These are phyloP conservation scores for Candida sonorensis DNA, from an alignment of 805 yeast genomes.

Conservation along the genomic window DNA sequence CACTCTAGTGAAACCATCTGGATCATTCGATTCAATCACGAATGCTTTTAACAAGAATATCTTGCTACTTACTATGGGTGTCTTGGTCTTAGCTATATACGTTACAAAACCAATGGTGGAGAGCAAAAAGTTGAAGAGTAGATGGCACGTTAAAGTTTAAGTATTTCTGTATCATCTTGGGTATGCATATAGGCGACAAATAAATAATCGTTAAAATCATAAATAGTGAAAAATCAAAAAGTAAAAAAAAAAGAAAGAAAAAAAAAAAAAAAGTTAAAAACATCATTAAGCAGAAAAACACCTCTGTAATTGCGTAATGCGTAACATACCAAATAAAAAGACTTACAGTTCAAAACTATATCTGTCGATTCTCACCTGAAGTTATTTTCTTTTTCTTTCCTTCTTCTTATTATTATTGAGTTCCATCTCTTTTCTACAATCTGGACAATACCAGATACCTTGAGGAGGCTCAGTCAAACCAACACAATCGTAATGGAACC, in stretches of 20 bases:
- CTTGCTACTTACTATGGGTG: constrained; percentile 51
- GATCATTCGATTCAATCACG: constrained; percentile 72
- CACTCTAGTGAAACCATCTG: constrained; percentile 72
- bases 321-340: neutral
- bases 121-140: constrained; percentile 42
- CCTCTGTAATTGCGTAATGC: no score
- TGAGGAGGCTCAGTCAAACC: constrained; percentile 90
- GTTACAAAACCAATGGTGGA: constrained; percentile 53
- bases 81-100: constrained; percentile 39
- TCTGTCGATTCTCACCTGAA: no score
- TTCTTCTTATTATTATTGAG: constrained; percentile 17
- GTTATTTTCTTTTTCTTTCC: constrained; percentile 19
- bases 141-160: constrained; percentile 34
- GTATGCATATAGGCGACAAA: no score
- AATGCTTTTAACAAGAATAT: constrained; percentile 60
- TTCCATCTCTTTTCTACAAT: constrained; percentile 44
- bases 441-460: constrained; percentile 96
- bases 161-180: neutral
- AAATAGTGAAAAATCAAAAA: no score
- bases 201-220: no score
- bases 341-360: no score
- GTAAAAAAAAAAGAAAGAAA: no score
- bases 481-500: constrained; percentile 73
- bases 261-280: no score
- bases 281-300: no score